Evolutionary conservation across 2,329 filamentous ascomycete species (phyloP), one percentile per base, ranked within the genome.

Genomic region (Paecilomyces dactylethromorphus): DNA sequence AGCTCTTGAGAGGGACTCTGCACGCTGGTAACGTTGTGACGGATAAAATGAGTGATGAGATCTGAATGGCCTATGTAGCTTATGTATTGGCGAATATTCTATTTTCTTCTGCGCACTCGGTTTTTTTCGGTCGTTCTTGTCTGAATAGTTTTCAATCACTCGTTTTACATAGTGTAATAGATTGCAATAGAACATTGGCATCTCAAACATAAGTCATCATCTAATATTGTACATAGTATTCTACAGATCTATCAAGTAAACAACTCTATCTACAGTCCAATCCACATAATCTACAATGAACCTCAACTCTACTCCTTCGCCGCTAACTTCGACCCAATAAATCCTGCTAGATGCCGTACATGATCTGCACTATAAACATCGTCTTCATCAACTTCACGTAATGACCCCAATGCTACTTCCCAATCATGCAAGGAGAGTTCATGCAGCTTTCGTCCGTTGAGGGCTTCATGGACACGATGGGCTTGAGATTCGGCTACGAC

Each of bases 381-480:
- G 3, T 24, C 50, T 13, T 52, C 50, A 29, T 24, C 13, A 24
- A 11, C 13, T 5, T 24, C 11, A 21, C 22, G 21, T 21, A 61
- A 4, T 6, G 54, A 51, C 13, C 49, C 32, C 3, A 59, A 13
- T 13, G 58, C 55, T 26, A 21, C 10, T 39, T 54, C 54, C 72
- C 72, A 75, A 13, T 68, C 64, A 13, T 59, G 51, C 29, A 63
- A 55, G 12, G 67, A 62, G 21, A 84, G 76, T 55, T 84, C 79
- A 57, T 84, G 81, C 18, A 85, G 62, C 18, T 76, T 78, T 52
- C 71, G 73, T 22, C 74, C 77, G 29, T 69, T 72, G 56, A 74
- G 67, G 49, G 59, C 60, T 32, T 71, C 58, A 56, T 74, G 70
- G 21, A 74, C 62, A 11, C 60, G 66, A 24, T 52, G 61, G n/a